phyloP scores from a whole-genome alignment of 805 yeast genomes.

The Candida argentea region DNA sequence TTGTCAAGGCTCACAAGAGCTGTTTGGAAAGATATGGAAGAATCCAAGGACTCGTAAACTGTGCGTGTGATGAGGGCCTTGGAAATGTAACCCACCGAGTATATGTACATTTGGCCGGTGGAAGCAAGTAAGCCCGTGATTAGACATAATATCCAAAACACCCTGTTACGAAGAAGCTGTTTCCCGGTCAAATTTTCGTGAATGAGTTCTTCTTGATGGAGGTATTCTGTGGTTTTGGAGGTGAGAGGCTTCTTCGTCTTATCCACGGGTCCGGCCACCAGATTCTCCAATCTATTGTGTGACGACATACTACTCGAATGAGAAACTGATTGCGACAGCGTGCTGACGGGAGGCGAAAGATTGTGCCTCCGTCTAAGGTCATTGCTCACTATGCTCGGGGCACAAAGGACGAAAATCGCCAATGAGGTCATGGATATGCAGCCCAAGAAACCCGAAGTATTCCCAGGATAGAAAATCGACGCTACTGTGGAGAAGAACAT shows the following conservation, averaged over 20 bases:
- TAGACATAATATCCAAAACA: conserved; percentile 30
- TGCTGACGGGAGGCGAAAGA: not conserved
- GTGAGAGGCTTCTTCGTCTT: conserved; percentile 3
- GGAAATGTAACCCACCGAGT: conserved; percentile 37
- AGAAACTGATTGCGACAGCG: not conserved
- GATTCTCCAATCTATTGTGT: not conserved
- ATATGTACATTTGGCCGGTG: conserved; percentile 38
- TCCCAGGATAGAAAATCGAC: conserved; percentile 42
- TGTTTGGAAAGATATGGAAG: not conserved
- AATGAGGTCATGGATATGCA: conserved; percentile 35
- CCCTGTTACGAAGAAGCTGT: conserved; percentile 11
- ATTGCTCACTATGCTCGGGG: conserved; percentile 35
- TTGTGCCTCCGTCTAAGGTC: conserved; percentile 18
- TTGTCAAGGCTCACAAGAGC: conserved; percentile 11
- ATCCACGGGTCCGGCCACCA: conserved; percentile 4
- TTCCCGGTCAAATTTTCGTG: conserved; percentile 7
- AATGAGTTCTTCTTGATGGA: conserved; percentile 1
- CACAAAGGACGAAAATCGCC: conserved; percentile 31
- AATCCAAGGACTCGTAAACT: conserved; percentile 1
- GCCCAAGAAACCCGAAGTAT: conserved; percentile 44
- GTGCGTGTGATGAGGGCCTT: conserved; percentile 22
- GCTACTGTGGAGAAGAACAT: conserved; percentile 52
- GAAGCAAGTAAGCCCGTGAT: conserved; percentile 31
- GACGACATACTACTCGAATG: conserved; percentile 2
- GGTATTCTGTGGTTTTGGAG: not conserved